phyloP scores from a whole-genome alignment of 2,329 filamentous ascomycete species.

The Thermoascus crustaceus region DNA sequence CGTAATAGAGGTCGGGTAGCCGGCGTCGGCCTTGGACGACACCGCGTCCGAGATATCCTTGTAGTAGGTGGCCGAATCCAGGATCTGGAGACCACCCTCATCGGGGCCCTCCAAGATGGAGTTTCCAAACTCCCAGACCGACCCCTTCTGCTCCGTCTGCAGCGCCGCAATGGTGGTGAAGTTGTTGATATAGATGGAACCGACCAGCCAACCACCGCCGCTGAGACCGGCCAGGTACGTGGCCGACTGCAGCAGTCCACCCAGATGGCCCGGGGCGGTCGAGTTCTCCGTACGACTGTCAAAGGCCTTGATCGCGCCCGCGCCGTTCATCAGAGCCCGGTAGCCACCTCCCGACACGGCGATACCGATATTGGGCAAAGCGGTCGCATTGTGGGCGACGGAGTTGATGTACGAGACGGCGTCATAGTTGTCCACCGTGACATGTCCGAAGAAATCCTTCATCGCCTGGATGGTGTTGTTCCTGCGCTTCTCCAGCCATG shows the following conservation, averaged over 20 bases:
- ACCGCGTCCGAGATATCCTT: constrained; percentile 51
- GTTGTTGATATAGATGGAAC: constrained; percentile 71
- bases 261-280: constrained; percentile 58
- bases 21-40: constrained; percentile 52
- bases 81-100: constrained; percentile 34
- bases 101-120: constrained; percentile 53
- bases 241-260: constrained; percentile 69
- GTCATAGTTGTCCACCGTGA: constrained; percentile 68
- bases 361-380: constrained; percentile 62
- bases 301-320: constrained; percentile 69
- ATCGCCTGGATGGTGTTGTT: constrained; percentile 68
- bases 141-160: constrained; percentile 35
- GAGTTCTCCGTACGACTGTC: constrained; percentile 62
- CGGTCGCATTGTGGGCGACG: constrained; percentile 46
- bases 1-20: constrained; percentile 64
- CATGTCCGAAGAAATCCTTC: constrained; percentile 59
- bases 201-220: constrained; percentile 76
- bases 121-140: constrained; percentile 56
- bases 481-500: constrained; percentile 66
- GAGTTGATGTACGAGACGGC: constrained; percentile 59
- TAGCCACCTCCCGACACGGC: constrained; percentile 80
- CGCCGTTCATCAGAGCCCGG: constrained; percentile 76
- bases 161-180: constrained; percentile 60
- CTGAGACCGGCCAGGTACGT: constrained; percentile 77
- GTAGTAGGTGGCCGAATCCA: constrained; percentile 54